Conservation (phyloP, 441 rosid species). For the Adansonia rubrostipa region DNA sequence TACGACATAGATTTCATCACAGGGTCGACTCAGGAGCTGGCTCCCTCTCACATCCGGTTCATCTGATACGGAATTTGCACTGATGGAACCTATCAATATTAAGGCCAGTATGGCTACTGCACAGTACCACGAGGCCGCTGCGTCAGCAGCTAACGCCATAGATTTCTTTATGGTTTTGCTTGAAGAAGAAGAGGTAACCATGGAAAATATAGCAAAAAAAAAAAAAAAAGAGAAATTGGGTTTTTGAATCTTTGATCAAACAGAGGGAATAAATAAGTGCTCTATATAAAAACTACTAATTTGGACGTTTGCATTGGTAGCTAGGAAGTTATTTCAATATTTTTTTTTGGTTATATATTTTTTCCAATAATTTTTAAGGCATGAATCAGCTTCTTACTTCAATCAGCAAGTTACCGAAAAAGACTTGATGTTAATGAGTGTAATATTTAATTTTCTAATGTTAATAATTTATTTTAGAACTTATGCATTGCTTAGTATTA, state of each 20-base stretch:
- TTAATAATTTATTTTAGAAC: background rate
- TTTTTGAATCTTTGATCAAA: background rate
- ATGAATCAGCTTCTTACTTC: background rate
- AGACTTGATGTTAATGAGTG: background rate
- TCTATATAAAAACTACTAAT: background rate
- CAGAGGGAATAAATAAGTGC: background rate
- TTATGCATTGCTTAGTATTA: background rate
- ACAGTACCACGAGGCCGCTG: constrained; percentile 65
- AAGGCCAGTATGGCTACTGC: constrained; percentile 56
- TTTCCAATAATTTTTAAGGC: background rate
- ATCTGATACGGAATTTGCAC: constrained; percentile 39
- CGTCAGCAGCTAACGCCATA: constrained; percentile 40
- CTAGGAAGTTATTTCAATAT: background rate
- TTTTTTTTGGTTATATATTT: too few species aligned
- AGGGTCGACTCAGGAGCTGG: constrained; percentile 50
- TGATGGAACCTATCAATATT: constrained; percentile 55
- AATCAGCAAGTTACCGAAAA: background rate
- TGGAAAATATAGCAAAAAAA: background rate
- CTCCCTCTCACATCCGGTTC: constrained; percentile 44
- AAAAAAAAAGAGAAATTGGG: background rate
- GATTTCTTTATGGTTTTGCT: constrained; percentile 38
- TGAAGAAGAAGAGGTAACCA: constrained; percentile 10
- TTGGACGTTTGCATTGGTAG: background rate
- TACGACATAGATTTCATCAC: constrained; percentile 89
- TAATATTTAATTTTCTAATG: background rate